These are phyloP conservation scores for Cryptosporidium tyzzeri DNA, from an alignment of 169 alveolate genomes.

Conservation along the genomic window DNA sequence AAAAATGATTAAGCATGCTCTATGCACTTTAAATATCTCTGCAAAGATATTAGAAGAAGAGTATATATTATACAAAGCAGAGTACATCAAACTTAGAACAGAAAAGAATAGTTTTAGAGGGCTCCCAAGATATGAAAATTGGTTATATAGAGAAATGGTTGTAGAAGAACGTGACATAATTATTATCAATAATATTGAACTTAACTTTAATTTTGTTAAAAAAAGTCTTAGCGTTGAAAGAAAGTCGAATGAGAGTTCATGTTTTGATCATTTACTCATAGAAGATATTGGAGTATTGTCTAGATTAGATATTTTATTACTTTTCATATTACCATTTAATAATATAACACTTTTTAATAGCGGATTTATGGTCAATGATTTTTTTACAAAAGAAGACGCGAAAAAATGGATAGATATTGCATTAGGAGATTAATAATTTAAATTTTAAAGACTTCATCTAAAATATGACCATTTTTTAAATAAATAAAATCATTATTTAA, in stretches of 20 bases:
- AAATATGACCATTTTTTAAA: no score
- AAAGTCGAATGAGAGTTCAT: background rate
- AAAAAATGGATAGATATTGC: background rate
- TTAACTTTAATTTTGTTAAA: background rate
- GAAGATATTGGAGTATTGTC: slow-evolving; percentile 1
- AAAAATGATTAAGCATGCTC: slow-evolving; percentile 5
- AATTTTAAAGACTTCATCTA: no score
- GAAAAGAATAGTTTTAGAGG: background rate
- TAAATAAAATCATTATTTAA: no score
- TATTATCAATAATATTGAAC: slow-evolving; percentile 1
- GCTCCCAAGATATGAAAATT: background rate
- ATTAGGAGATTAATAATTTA: no score
- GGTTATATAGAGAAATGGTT: slow-evolving; percentile 1
- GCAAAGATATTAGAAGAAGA: background rate
- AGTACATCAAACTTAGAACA: background rate
- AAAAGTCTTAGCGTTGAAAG: background rate
- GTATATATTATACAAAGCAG: background rate
- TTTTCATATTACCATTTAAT: background rate
- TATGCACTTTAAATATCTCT: background rate
- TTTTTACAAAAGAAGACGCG: background rate
- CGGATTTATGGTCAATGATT: background rate
- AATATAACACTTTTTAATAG: slow-evolving; percentile 16
- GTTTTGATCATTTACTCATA: slow-evolving; percentile 16
- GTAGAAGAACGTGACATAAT: background rate
- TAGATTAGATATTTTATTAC: slow-evolving; percentile 18